A percentile compares a stretch with the other conserved stretches of the same genome.
Conservation (phyloP, 1,139 yeast species). For the Chernovozyma aurita region DNA sequence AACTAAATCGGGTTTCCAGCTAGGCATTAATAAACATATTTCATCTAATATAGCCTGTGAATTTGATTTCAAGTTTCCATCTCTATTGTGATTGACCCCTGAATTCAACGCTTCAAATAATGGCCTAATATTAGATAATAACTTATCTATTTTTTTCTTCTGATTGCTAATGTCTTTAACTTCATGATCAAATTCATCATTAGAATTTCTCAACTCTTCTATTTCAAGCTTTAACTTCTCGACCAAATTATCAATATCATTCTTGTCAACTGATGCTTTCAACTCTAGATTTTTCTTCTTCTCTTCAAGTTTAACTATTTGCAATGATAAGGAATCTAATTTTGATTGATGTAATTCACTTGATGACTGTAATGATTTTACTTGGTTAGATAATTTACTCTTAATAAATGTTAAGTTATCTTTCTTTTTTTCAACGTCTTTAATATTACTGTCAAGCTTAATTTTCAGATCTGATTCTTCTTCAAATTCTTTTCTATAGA, state of each 20-base stretch:
- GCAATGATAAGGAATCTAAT: conserved; percentile 19
- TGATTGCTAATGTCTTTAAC: conserved; percentile 21
- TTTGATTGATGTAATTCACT: conserved; percentile 16
- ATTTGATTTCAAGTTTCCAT: conserved; percentile 26
- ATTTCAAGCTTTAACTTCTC: conserved; percentile 9
- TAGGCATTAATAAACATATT: conserved; percentile 25
- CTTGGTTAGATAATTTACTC: conserved; percentile 27
- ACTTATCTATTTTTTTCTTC: conserved; percentile 19
- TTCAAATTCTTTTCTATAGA: conserved; percentile 24
- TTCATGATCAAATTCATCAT: conserved; percentile 22
- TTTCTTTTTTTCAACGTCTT: conserved; percentile 28
- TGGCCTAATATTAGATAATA: conserved; percentile 21
- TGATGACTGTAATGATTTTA: conserved; percentile 20
- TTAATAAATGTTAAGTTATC: conserved; percentile 29
- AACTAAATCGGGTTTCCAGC: conserved; percentile 34
- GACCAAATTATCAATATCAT: conserved; percentile 15
- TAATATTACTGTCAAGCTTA: conserved; percentile 30
- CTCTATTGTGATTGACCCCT: conserved; percentile 24
- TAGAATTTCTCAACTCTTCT: conserved; percentile 15
- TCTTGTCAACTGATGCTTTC: conserved; percentile 12
- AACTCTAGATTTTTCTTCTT: conserved; percentile 17
- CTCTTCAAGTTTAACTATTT: conserved; percentile 23
- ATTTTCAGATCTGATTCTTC: conserved; percentile 29
- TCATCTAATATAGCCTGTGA: conserved; percentile 25
- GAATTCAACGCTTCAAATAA: conserved; percentile 24